These are phyloP conservation scores for Avena insularis DNA, from an alignment of 176 grass and related monocot species.

Conservation along the genomic window DNA sequence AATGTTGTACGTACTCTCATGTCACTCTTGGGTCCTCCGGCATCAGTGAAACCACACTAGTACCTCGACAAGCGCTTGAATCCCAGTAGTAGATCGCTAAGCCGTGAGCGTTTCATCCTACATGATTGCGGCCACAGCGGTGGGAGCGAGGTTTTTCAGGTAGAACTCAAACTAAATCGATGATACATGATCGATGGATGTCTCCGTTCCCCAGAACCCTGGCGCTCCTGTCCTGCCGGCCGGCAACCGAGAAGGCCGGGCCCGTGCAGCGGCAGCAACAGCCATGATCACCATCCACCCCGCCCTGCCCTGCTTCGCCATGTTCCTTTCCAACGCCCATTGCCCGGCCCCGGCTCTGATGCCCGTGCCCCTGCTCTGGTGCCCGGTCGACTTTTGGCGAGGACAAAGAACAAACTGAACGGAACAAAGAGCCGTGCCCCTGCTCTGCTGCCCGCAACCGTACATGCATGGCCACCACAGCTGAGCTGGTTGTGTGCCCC, in stretches of 20 bases:
- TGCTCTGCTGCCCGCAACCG: too few species aligned
- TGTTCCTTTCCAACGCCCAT: slow-evolving; percentile 8
- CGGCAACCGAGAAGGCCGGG: slow-evolving; percentile 1
- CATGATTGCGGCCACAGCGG: neutral
- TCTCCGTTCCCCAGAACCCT: neutral
- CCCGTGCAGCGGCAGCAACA: neutral
- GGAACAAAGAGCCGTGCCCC: too few species aligned
- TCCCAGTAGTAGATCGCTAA: too few species aligned
- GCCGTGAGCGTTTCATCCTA: too few species aligned
- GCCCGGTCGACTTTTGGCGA: neutral
- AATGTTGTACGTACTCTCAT: too few species aligned
- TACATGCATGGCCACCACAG: too few species aligned
- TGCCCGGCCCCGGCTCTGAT: neutral
- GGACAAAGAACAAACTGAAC: too few species aligned
- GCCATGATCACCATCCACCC: neutral
- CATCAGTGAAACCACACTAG: too few species aligned
- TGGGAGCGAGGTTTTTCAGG: neutral
- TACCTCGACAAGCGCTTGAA: too few species aligned
- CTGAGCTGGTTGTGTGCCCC: too few species aligned
- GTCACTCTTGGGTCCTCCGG: too few species aligned
- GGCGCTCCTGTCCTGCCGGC: neutral
- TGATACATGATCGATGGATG: neutral
- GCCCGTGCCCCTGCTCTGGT: neutral
- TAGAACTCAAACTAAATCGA: neutral
- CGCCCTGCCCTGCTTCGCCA: neutral